Evolutionary conservation across 495 filamentous ascomycete species (phyloP).

Genomic region (Penicillium simplicissimum): DNA sequence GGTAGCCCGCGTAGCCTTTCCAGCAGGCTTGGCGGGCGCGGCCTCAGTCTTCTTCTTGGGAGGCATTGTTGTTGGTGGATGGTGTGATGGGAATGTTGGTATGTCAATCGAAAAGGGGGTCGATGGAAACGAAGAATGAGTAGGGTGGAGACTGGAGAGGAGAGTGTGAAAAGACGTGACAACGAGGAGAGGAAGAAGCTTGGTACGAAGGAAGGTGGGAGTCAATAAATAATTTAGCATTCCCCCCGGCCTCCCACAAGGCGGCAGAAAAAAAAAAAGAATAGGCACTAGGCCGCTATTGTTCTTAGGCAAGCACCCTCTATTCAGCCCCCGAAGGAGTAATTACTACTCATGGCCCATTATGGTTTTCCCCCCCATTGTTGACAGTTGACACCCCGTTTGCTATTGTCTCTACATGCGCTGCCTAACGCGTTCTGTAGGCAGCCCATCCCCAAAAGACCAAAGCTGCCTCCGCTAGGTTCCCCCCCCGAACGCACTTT

Average conservation of each 20-base stretch:
- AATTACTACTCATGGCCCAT: too few relatives aligned
- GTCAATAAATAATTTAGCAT: slow-evolving; percentile 27
- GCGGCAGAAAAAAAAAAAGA: background rate
- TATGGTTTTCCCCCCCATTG: background rate
- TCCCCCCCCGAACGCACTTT: too few relatives aligned
- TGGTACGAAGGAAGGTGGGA: slow-evolving; percentile 11
- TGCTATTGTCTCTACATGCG: background rate
- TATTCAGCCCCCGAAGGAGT: background rate
- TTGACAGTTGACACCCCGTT: background rate
- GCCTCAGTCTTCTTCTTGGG: slow-evolving; percentile 35
- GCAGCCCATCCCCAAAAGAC: too few relatives aligned
- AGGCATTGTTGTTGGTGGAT: slow-evolving; percentile 29
- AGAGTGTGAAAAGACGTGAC: slow-evolving; percentile 21
- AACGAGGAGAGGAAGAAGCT: slow-evolving; percentile 12
- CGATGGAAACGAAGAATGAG: slow-evolving; percentile 4
- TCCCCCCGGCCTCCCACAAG: slow-evolving; percentile 19
- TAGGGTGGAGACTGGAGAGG: slow-evolving; percentile 6
- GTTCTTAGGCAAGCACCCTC: background rate
- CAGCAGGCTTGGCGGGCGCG: slow-evolving; percentile 8
- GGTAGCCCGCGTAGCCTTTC: slow-evolving; percentile 2
- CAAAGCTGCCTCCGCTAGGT: too few relatives aligned
- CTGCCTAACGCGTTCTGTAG: background rate
- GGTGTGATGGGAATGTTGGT: slow-evolving; percentile 3
- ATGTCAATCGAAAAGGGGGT: slow-evolving; percentile 15
- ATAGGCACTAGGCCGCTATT: background rate